A percentile compares a stretch with the other conserved stretches of the same genome.
Evolutionary conservation across 2,329 filamentous ascomycete species (phyloP).

Genomic region (Fusarium oxysporum): DNA sequence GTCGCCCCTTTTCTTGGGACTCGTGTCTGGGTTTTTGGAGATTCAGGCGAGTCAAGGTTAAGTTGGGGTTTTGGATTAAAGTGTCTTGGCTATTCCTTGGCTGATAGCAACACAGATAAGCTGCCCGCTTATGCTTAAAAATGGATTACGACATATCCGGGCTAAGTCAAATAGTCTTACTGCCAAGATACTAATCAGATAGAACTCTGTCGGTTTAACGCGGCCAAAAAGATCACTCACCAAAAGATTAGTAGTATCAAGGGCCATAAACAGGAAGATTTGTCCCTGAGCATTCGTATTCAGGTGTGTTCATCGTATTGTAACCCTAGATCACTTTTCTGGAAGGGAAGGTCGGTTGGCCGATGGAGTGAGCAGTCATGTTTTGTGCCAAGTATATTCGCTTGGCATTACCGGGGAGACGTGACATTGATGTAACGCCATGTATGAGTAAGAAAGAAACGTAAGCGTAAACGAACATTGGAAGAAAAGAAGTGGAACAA

Average conservation of each 20-base stretch:
- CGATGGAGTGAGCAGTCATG: background rate
- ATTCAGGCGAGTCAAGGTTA: background rate
- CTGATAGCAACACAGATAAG: background rate
- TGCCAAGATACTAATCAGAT: background rate
- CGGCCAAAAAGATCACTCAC: background rate
- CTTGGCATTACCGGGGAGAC: background rate
- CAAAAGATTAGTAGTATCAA: accelerated
- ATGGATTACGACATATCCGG: background rate
- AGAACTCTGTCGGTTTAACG: background rate
- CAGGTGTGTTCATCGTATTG: too few relatives aligned
- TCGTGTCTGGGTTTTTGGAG: background rate
- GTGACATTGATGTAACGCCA: background rate
- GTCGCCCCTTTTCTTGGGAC: background rate
- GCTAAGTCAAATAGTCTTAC: background rate
- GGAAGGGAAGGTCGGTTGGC: background rate
- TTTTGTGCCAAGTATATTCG: background rate
- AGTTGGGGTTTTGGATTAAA: background rate
- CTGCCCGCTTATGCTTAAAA: background rate
- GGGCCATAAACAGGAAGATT: too few relatives aligned
- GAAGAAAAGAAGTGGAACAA: background rate
- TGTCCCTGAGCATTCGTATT: background rate
- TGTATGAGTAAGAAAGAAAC: background rate
- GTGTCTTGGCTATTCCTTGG: background rate
- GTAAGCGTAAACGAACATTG: background rate
- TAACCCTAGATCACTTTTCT: background rate